Evolutionary conservation across 331 rosid genomes (phyloP).

Genomic region (Cydonia oblonga): DNA sequence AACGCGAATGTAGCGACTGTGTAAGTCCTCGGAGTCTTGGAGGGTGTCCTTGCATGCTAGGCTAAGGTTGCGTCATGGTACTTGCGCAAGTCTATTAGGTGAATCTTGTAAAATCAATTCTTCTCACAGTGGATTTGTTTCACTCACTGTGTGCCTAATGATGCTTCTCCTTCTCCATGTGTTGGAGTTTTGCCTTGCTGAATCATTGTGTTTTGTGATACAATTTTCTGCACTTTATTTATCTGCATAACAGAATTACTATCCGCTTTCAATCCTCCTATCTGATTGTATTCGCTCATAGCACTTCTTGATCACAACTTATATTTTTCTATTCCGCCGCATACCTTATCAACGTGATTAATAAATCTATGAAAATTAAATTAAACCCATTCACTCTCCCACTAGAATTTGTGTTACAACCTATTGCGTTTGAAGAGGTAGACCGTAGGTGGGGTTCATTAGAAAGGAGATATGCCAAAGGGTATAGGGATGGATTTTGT

Average conservation of each 20-base stretch:
- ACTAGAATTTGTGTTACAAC: no score
- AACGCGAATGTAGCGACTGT: no score
- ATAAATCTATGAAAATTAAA: no score
- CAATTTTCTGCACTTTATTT: neutral
- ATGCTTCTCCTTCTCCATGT: neutral
- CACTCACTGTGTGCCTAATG: neutral
- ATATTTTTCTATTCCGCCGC: no score
- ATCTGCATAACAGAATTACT: no score
- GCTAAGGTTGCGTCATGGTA: neutral
- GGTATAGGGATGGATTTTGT: neutral
- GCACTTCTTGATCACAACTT: no score
- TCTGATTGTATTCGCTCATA: no score
- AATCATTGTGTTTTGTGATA: neutral
- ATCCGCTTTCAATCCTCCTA: neutral
- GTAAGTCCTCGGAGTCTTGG: neutral
- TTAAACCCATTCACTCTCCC: no score
- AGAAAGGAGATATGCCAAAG: neutral
- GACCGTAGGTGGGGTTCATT: neutral
- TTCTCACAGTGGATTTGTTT: neutral
- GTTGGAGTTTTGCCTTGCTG: neutral
- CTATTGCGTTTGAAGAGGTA: no score
- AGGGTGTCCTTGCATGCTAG: neutral
- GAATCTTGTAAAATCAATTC: neutral
- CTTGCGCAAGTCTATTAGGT: no score
- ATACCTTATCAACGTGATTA: no score